Base-by-base conservation (phyloP, 345 rosid genomes). In the Pistacia integerrima region DNA sequence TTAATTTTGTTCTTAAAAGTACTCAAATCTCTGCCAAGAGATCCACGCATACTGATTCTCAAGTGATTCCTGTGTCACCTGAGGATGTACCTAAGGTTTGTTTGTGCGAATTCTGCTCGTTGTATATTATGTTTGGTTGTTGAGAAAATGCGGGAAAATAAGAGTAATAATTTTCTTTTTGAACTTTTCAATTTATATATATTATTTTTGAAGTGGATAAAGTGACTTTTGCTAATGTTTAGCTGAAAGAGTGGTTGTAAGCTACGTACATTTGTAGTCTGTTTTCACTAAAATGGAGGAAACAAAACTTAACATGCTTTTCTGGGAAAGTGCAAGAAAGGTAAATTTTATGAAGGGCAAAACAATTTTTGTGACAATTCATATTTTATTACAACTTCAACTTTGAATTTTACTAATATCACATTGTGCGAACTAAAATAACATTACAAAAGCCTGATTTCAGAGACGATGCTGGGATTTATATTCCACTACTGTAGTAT, bases 31-130 rank as follows among this genome's bases (percentile, higher is more conserved):
- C 85, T 0, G 91, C 87, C 17, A 81, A 81, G 83, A 88, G 91
- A 85, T 81, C 92, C 69, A 80, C 84, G 52, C 82, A 82, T 62
- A 83, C 80, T 48, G 93, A 89, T 77, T 79, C 94, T 77, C 81
- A 83, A 77, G 90, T 93, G 25, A 69, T 91, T 36, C 97, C 98
- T 0, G 91, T 91, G 13, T 82, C 97, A 7, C 92, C 97, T 7
- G 91, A 91, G 56, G 93, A 90, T 72, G 84, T 79, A 1, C 90
- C 88, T 0, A 69, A 87, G 88, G 97, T 88, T 20, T 76, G 96
- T 88, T 20, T 76, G 80, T 66, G 65, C 10, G 62, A 11, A 17
- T 66, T 30, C 4, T 17, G 54, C 56, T 3, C 16, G 0, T 12
- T 54, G 16, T 54, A 16, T 54, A 2, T 54, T 16, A 13, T 73